Base-by-base conservation (phyloP, 306 rosid genomes). In the Ceratonia siliqua region DNA sequence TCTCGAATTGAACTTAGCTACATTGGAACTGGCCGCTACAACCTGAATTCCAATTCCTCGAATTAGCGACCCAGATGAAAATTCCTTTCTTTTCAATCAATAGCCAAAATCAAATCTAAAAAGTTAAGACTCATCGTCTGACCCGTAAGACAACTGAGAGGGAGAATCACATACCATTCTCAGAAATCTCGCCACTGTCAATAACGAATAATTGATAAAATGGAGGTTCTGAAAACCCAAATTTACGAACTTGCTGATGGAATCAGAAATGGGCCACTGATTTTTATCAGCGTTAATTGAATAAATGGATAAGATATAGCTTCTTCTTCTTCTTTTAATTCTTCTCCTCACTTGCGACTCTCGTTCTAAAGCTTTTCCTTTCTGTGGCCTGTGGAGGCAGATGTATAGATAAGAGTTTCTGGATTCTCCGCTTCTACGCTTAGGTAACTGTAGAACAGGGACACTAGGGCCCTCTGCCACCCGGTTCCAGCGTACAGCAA, bases 11-110 rank as follows among this genome's bases (percentile, higher is more conserved):
- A 85, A 68, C 78, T 83, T 86, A 7, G 79, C 70, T 48, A 49
- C 82, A 68, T 61, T 67, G 41, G 83, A 78, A 59, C 85, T 72
- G 2, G 84, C 79, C 76, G 79, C 86, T 36, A 78, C 85, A 18
- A 85, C 92, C 93, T 88, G 70, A 76, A 81, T 11, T 59, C 62
- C 79, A 50, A 69, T 8, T 75, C 17, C 5, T 27, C 61, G 1
- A 68, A 22, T 83, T 17, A 67, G 75, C 1, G 52, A 73, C 8
- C 70, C 56, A 42, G 5, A 62, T 22, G 55, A 50, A 57, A 67
- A 74, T 14, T 18, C 22, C 56, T 24, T 5, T 3, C 25, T 68
- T 68, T 9, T 32, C 11, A n/a, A 0, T 33, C 43, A 15, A 58
- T 2, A 12, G 3, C 22, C 17, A 30, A 42, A 58, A 72, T 52